Percentiles rank a stretch among this genome's conserved stretches.
These are phyloP conservation scores for Calonectria pseudoreteaudii DNA, from an alignment of 2,329 filamentous ascomycete species.

Conservation along the genomic window DNA sequence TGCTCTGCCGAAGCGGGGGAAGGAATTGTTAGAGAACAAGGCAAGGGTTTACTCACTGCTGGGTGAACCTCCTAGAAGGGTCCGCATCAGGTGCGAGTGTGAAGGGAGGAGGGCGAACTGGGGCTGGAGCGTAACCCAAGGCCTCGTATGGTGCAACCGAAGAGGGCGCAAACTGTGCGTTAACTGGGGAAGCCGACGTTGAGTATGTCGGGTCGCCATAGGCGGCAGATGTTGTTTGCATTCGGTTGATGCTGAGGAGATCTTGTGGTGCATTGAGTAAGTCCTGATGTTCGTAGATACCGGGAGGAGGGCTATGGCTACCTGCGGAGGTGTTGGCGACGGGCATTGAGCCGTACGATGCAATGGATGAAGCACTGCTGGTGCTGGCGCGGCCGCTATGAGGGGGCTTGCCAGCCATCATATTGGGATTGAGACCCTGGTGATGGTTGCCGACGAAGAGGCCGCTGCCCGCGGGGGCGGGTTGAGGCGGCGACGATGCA, in stretches of 20 bases:
- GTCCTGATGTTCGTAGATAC: constrained; percentile 52
- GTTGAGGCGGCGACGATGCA: constrained; percentile 57
- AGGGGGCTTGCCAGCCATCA: constrained; percentile 60
- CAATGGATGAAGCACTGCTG: constrained; percentile 70
- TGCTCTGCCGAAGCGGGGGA: neutral
- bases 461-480: constrained; percentile 66
- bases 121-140: constrained; percentile 78
- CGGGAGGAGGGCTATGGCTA: constrained; percentile 64
- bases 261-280: constrained; percentile 82
- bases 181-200: constrained; percentile 74
- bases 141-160: constrained; percentile 80
- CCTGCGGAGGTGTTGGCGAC: constrained; percentile 80
- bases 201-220: constrained; percentile 79
- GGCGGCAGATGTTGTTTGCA: constrained; percentile 70
- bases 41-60: constrained; percentile 76
- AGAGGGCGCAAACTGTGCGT: constrained; percentile 70
- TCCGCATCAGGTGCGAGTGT: constrained; percentile 69
- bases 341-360: constrained; percentile 78
- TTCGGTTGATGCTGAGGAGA: constrained; percentile 75
- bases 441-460: constrained; percentile 73
- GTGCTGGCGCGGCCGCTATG: constrained; percentile 66
- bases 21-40: neutral
- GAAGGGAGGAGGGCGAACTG: constrained; percentile 68
- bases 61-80: constrained; percentile 77
- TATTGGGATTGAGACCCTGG: constrained; percentile 64